Base-by-base conservation (phyloP, 2,329 filamentous ascomycete genomes). In the Chaetomium sp. region DNA sequence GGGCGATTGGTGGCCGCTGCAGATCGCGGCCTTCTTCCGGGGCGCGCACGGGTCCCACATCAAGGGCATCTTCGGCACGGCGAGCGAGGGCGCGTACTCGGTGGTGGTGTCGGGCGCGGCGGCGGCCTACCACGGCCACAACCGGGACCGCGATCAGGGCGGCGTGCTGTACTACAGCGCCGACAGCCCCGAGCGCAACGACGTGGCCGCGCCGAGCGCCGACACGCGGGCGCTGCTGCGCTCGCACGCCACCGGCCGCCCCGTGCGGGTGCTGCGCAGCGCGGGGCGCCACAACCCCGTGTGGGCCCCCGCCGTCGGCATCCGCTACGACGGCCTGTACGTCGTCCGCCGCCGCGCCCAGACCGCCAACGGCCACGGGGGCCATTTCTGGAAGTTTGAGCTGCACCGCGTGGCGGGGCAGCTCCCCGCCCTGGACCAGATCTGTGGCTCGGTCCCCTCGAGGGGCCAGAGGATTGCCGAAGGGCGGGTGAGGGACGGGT, bases 1-100 rank as follows among this genome's bases (percentile, higher is more conserved):
- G 3, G 78, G 79, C 9, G 70, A 81, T 33, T 87, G 85, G 85
- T 87, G 79, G 78, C 83, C 85, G 0, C 76, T 77, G 0, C 84
- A 85, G 65, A 74, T 83, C 0, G 80, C 77, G 10, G 78, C 82
- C 0, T 71, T 85, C 0, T 80, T 82, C 13, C 79, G 83, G 61
- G 84, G 85, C 3, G 84, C 82, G 0, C 85, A 87, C 68, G 85
- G 83, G 2, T 67, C 73, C 0, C 66, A 75, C 0, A 77, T 82
- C 69, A 80, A 75, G 2, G 84, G 83, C 3, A 88, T 89, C 42
- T 78, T 73, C 23, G 85, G 85, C 3, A 75, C 75, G 6, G 70
- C 67, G 0, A 70, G 70, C 0, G 54, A 74, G 1, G 86, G 86
- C 0, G 83, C 84, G 0, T 83, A 78, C 56, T 86, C 82, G 0